Evolutionary conservation across 2,329 filamentous ascomycete species (phyloP).

Genomic region (Rugonectria rugulosa): DNA sequence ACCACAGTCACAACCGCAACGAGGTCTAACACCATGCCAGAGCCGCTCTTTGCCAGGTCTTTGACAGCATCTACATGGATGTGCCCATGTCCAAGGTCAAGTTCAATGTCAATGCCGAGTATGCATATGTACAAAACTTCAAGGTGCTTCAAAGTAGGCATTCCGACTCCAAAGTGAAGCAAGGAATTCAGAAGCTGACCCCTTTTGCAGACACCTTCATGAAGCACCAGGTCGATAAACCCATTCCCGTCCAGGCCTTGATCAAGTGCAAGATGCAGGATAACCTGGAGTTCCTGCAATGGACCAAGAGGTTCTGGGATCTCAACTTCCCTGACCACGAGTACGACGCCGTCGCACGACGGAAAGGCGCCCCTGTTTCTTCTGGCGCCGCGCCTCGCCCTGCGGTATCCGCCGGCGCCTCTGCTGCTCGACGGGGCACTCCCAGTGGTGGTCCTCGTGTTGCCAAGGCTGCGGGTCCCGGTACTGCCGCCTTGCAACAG

Average conservation of each 20-base stretch:
- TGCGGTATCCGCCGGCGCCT: conserved; percentile 58
- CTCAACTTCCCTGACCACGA: conserved; percentile 97
- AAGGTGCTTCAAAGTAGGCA: conserved; percentile 95
- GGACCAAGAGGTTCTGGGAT: conserved; percentile 97
- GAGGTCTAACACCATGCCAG: conserved; percentile 53
- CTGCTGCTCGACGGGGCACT: conserved; percentile 64
- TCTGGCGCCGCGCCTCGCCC: conserved; percentile 55
- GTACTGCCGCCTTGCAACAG: conserved; percentile 75
- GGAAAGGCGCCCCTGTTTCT: conserved; percentile 77
- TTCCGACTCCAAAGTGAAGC: conserved; percentile 6
- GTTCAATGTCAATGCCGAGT: conserved; percentile 98
- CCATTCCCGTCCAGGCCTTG: conserved; percentile 85
- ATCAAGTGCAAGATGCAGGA: conserved; percentile 99
- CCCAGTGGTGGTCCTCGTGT: conserved; percentile 63
- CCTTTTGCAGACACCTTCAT: conserved; percentile 79
- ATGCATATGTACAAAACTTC: conserved; percentile 98
- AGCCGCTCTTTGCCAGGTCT: conserved; percentile 94
- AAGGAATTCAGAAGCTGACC: no score
- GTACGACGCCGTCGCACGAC: conserved; percentile 87
- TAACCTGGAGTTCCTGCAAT: conserved; percentile 98
- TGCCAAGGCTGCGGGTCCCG: conserved; percentile 61
- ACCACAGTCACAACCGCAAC: conserved; percentile 7
- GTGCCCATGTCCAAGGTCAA: conserved; percentile 95
- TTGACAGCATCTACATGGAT: conserved; percentile 97
- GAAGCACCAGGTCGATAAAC: conserved; percentile 87